Conservation (phyloP, 1,284 basidiomycete species). For the Crucibulum parvulum region DNA sequence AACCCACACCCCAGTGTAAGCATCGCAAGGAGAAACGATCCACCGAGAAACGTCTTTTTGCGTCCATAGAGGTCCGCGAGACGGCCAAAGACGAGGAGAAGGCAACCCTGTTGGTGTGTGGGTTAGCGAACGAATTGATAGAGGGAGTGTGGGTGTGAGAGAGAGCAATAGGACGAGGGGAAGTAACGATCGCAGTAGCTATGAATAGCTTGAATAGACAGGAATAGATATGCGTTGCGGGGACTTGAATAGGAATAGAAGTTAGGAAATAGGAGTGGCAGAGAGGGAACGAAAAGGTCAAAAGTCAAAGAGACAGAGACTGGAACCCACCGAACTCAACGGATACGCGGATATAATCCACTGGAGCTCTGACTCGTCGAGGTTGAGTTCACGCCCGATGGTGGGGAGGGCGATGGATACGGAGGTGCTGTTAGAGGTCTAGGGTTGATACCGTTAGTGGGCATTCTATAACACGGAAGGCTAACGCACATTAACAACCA, state of each 20-base stretch:
- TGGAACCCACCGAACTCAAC: background rate
- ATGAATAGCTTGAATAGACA: too few species aligned
- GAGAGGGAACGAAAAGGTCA: too few species aligned
- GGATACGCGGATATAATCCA: background rate
- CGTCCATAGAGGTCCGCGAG: conserved; percentile 78
- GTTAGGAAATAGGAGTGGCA: too few species aligned
- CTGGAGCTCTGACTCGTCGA: background rate
- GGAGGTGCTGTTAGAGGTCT: background rate
- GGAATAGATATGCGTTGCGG: too few species aligned
- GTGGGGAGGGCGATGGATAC: background rate
- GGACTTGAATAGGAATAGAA: too few species aligned
- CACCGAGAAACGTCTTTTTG: conserved; percentile 65
- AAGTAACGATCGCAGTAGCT: too few species aligned
- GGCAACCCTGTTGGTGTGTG: conserved; percentile 59
- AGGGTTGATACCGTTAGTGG: background rate
- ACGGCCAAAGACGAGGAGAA: conserved; percentile 74
- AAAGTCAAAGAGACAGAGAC: too few species aligned
- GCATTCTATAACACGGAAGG: background rate
- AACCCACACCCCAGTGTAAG: conserved; percentile 66
- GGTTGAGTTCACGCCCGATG: background rate
- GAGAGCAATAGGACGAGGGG: too few species aligned
- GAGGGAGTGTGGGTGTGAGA: too few species aligned
- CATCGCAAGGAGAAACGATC: conserved; percentile 51
- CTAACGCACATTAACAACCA: background rate
- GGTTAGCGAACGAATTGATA: background rate